Evolutionary conservation across 805 yeast genomes (phyloP).

Genomic region (Wickerhamiella vanderwaltii): DNA sequence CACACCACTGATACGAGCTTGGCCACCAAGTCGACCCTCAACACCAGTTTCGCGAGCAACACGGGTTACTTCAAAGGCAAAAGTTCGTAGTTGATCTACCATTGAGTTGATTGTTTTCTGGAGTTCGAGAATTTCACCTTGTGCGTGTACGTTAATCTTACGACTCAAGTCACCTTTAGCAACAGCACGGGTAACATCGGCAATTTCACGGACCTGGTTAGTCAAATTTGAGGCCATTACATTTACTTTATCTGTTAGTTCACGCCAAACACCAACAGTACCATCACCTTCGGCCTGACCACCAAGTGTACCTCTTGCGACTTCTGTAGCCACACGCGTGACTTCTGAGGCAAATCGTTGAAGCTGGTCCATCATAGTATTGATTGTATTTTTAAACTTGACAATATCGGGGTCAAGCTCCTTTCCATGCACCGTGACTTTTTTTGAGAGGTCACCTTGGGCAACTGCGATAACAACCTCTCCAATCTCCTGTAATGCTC

Average conservation of each 20-base stretch:
- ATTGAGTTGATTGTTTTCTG: conserved; percentile 80
- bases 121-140: conserved; percentile 74
- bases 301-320: conserved; percentile 80
- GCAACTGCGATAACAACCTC: conserved; percentile 82
- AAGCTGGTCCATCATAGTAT: conserved; percentile 79
- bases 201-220: conserved; percentile 79
- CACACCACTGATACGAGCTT: conserved; percentile 65
- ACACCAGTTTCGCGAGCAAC: conserved; percentile 87
- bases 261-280: conserved; percentile 83
- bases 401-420: conserved; percentile 70
- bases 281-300: conserved; percentile 79
- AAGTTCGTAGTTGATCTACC: conserved; percentile 75
- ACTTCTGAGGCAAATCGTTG: conserved; percentile 74
- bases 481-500: conserved; percentile 67
- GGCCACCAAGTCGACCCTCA: conserved; percentile 80
- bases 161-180: conserved; percentile 76
- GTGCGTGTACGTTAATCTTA: conserved; percentile 81
- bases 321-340: conserved; percentile 77
- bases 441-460: conserved; percentile 74
- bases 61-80: conserved; percentile 75
- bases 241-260: conserved; percentile 72
- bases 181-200: conserved; percentile 80
- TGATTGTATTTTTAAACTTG: conserved; percentile 68
- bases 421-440: conserved; percentile 58
- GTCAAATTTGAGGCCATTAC: conserved; percentile 84